These are phyloP conservation scores for Boletus subparvulus DNA, from an alignment of 768 basidiomycete genomes.

Conservation along the genomic window DNA sequence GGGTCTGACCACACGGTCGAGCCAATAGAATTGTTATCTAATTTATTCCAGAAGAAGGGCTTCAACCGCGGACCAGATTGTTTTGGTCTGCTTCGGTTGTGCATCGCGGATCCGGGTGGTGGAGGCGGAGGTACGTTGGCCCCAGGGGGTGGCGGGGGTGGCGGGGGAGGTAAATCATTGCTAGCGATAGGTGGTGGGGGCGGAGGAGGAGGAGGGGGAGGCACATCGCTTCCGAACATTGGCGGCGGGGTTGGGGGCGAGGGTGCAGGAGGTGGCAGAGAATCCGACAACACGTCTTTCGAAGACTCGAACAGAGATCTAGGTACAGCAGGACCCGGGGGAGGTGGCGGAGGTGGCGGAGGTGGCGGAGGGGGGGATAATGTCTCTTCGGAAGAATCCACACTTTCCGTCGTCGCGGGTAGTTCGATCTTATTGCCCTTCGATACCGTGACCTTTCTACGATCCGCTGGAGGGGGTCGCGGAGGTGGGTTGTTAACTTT, in stretches of 20 bases:
- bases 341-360: conserved; percentile 28
- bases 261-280: conserved; percentile 29
- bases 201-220: conserved; percentile 33
- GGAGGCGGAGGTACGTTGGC: conserved; percentile 19
- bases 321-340: background rate
- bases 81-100: conserved; percentile 33
- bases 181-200: conserved; percentile 27
- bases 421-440: conserved; percentile 9
- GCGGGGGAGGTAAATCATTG: conserved; percentile 22
- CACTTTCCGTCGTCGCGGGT: conserved; percentile 10
- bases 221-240: background rate
- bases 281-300: conserved; percentile 8
- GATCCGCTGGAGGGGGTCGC: conserved; percentile 48
- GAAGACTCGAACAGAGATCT: conserved; percentile 28
- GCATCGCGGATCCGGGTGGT: conserved; percentile 32
- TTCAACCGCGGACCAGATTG: conserved; percentile 56
- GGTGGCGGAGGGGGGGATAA: conserved; percentile 5
- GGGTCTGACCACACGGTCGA: conserved; percentile 74
- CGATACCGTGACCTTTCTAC: conserved; percentile 4
- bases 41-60: conserved; percentile 92
- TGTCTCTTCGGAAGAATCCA: conserved; percentile 4
- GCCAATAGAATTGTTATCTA: conserved; percentile 42
- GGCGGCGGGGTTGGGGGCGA: conserved; percentile 30
- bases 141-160: conserved; percentile 31
- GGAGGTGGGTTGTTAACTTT: conserved; percentile 66